phyloP scores from a whole-genome alignment of 371 early-diverging fungal genomes.

The Blastocladiella emersonii region DNA sequence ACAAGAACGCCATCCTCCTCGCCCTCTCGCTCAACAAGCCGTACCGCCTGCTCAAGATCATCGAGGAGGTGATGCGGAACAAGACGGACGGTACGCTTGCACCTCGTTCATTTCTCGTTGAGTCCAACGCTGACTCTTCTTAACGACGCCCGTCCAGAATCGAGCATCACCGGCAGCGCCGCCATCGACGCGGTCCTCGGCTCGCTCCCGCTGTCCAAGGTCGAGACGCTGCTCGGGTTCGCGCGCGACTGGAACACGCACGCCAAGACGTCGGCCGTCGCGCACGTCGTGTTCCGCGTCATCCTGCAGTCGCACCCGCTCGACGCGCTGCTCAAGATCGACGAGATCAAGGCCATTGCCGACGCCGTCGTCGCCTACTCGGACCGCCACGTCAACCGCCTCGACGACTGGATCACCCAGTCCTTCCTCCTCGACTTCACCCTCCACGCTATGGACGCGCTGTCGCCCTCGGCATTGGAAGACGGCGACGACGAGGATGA shows the following conservation, averaged over 20 bases:
- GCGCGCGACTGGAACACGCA: conserved; percentile 93
- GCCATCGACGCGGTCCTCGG: conserved; percentile 49
- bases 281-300: conserved; percentile 68
- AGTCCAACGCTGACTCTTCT: neutral
- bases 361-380: conserved; percentile 78
- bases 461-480: neutral
- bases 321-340: conserved; percentile 50
- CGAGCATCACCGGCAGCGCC: conserved; percentile 32
- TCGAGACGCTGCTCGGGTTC: conserved; percentile 64
- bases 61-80: conserved; percentile 46
- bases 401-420: conserved; percentile 68
- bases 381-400: conserved; percentile 74
- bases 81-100: conserved; percentile 3
- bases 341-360: conserved; percentile 61
- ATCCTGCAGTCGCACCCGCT: conserved; percentile 49
- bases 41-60: conserved; percentile 54
- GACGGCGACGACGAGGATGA: neutral
- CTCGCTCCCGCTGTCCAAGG: conserved; percentile 20
- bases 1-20: conserved; percentile 77
- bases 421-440: conserved; percentile 65
- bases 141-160: neutral
- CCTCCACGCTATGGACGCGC: conserved; percentile 20
- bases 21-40: conserved; percentile 84
- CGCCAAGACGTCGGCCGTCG: conserved; percentile 55
- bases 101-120: neutral